A percentile compares a stretch with the other conserved stretches of the same genome.
Evolutionary conservation across 2,329 filamentous ascomycete genomes (phyloP).

Genomic region (Cladophialophora bantiana): DNA sequence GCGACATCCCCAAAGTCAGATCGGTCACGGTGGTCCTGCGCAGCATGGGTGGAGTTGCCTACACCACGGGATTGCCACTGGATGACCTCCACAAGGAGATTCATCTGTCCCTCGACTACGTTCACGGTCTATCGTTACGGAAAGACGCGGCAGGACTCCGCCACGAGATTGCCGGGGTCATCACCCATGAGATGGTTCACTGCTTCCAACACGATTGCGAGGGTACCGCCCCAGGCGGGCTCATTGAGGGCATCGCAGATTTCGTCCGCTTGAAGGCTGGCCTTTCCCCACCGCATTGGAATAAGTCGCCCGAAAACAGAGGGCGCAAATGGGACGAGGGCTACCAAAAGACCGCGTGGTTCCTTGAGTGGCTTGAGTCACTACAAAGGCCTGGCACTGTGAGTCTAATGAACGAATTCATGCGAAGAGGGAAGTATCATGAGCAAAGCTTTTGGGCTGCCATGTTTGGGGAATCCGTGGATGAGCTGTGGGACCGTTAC

Average conservation of each 20-base stretch:
- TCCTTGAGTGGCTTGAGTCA: constrained; percentile 82
- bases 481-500: constrained; percentile 79
- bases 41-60: constrained; percentile 83
- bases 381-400: constrained; percentile 67
- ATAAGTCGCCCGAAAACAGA: constrained; percentile 56
- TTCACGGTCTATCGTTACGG: constrained; percentile 48
- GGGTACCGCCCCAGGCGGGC: constrained; percentile 69
- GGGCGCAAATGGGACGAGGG: constrained; percentile 79
- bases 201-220: constrained; percentile 83
- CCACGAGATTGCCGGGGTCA: constrained; percentile 77
- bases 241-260: constrained; percentile 92
- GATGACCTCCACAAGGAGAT: constrained; percentile 92
- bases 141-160: constrained; percentile 30
- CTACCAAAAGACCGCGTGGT: constrained; percentile 91
- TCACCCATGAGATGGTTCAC: constrained; percentile 93
- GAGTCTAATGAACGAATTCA: constrained; percentile 68
- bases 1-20: constrained; percentile 64
- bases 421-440: constrained; percentile 70
- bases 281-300: constrained; percentile 85
- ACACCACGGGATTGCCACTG: constrained; percentile 80
- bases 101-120: constrained; percentile 81
- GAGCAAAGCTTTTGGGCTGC: constrained; percentile 71
- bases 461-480: constrained; percentile 70
- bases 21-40: constrained; percentile 85
- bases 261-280: constrained; percentile 82